These are phyloP conservation scores for Ceratocystiopsis brevicomis DNA, from an alignment of 2,329 filamentous ascomycete species.

Conservation along the genomic window DNA sequence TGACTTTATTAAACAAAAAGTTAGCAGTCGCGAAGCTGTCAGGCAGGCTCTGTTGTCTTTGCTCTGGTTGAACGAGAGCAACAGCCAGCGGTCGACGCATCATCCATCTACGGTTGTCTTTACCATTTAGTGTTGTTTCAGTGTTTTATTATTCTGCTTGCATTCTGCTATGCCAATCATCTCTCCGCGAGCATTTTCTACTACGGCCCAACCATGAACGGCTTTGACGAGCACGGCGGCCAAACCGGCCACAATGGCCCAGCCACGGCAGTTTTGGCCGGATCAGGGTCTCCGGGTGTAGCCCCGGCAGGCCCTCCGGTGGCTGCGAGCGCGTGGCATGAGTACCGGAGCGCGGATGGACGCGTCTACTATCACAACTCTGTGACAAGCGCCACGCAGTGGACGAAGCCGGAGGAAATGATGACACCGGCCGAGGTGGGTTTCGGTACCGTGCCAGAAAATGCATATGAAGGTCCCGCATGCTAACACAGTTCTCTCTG, in stretches of 20 bases:
- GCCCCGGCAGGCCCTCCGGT: neutral
- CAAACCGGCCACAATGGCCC: constrained; percentile 13
- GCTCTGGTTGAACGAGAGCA: no score
- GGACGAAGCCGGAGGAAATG: constrained; percentile 81
- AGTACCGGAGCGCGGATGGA: constrained; percentile 64
- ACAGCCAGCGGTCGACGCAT: no score
- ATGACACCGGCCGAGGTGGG: constrained; percentile 65
- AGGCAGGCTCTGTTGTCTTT: no score
- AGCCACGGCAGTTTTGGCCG: neutral
- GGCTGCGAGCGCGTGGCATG: constrained; percentile 45
- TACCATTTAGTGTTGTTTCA: neutral
- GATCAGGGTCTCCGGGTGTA: neutral
- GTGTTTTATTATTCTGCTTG: neutral
- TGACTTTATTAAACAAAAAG: no score
- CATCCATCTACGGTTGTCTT: no score
- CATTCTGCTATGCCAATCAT: neutral
- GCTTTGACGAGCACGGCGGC: constrained; percentile 27
- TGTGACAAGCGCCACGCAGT: constrained; percentile 72
- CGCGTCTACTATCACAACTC: constrained; percentile 83
- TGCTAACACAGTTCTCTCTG: constrained; percentile 50
- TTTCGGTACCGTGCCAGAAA: constrained; percentile 71
- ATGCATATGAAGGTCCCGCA: constrained; percentile 68
- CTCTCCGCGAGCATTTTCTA: neutral
- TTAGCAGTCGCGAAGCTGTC: no score
- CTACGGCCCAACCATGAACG: constrained; percentile 34